Conservation (phyloP, 169 alveolate genomes). For the Pseudocohnilembus persalinus region DNA sequence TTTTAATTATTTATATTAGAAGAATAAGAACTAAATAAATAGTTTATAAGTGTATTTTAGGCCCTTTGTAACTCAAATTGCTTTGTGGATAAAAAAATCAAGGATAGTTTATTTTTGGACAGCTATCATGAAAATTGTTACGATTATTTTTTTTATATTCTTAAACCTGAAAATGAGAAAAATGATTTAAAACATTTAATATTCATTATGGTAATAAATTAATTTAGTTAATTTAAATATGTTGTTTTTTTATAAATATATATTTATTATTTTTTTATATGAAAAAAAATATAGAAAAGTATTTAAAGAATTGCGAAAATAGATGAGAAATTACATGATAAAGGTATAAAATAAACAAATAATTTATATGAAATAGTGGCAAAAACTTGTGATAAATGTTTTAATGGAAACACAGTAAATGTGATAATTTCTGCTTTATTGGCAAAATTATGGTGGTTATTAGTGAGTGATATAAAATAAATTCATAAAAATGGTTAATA, state of each 20-base stretch:
- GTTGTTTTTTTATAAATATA: background rate
- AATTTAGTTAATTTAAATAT: background rate
- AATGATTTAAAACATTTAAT: conserved; percentile 17
- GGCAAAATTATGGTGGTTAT: background rate
- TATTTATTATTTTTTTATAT: background rate
- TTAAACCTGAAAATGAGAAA: conserved; percentile 23
- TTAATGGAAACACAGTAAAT: background rate
- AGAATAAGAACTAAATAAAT: conserved; percentile 1
- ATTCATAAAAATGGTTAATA: no score
- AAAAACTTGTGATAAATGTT: background rate
- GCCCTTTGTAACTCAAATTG: conserved; percentile 16
- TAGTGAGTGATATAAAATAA: background rate
- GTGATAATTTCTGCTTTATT: background rate
- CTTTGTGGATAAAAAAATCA: conserved; percentile 17
- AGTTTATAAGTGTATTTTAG: conserved; percentile 4
- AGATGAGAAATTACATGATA: no score
- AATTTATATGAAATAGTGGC: background rate
- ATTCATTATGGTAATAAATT: background rate
- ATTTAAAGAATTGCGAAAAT: no score
- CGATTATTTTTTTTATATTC: conserved; percentile 7
- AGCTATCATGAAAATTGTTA: conserved; percentile 8
- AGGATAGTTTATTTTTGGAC: conserved; percentile 4
- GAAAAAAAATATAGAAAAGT: conserved; percentile 8
- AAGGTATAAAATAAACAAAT: no score
- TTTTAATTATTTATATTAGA: background rate